Evolutionary conservation across 441 rosid genomes (phyloP).

Genomic region (Metrosideros polymorpha): DNA sequence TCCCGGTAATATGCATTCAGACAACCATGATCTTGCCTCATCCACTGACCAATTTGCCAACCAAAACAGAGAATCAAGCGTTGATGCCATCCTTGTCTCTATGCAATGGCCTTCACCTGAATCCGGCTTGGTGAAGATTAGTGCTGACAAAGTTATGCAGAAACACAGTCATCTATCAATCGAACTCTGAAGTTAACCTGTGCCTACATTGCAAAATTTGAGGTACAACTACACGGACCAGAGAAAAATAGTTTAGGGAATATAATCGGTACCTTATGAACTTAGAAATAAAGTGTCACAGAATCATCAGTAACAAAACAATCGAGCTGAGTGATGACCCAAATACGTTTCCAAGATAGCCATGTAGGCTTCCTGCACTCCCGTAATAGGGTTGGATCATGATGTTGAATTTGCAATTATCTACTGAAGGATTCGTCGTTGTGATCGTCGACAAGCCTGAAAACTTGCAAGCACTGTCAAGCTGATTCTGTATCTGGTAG

Average conservation of each 20-base stretch:
- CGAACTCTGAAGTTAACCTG: neutral
- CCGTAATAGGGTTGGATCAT: slow-evolving; percentile 73
- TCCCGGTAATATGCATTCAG: neutral
- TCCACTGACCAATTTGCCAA: neutral
- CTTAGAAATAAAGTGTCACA: slow-evolving; percentile 14
- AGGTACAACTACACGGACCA: neutral
- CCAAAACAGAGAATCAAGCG: neutral
- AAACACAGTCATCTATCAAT: neutral
- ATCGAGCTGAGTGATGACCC: slow-evolving; percentile 14
- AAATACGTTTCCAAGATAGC: slow-evolving; percentile 2
- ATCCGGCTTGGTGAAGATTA: neutral
- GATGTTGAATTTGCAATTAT: slow-evolving; percentile 46
- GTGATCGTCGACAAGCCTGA: slow-evolving; percentile 51
- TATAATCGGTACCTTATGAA: neutral
- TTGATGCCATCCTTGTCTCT: neutral
- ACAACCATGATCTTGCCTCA: neutral
- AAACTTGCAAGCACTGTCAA: slow-evolving; percentile 68
- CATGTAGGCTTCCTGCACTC: slow-evolving; percentile 15
- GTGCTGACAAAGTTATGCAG: neutral
- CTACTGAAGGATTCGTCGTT: slow-evolving; percentile 47
- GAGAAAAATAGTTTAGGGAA: slow-evolving; percentile 2
- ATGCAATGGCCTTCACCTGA: neutral
- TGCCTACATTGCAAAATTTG: neutral
- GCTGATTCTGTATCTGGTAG: slow-evolving; percentile 74
- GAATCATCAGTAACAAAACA: slow-evolving; percentile 18